phyloP scores from a whole-genome alignment of 371 early-diverging fungal genomes.

The Apophysomyces trapeziformis region DNA sequence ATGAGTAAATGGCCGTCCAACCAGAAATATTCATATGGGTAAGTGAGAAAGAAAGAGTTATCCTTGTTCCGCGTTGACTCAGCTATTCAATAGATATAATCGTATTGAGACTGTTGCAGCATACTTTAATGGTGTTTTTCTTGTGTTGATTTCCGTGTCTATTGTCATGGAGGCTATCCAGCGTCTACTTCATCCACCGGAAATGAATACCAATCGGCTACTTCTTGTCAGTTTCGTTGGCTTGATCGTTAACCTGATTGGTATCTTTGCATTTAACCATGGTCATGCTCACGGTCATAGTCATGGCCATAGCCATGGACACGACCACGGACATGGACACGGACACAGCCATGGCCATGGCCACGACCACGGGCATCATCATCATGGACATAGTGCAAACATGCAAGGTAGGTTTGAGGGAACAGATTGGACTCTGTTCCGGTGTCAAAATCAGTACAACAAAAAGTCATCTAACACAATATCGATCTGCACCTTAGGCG shows the following conservation, averaged over 20 bases:
- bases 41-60: slow-evolving; percentile 6
- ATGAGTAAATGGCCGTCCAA: slow-evolving; percentile 91
- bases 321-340: too few species aligned
- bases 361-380: slow-evolving; percentile 25
- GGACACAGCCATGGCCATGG: too few species aligned
- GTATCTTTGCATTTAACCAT: slow-evolving; percentile 92
- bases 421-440: background rate
- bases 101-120: slow-evolving; percentile 92
- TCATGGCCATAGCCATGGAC: too few species aligned
- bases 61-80: background rate
- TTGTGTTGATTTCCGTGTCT: slow-evolving; percentile 85
- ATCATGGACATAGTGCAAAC: slow-evolving; percentile 54
- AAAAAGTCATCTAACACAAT: too few species aligned
- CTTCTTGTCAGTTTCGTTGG: slow-evolving; percentile 90
- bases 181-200: slow-evolving; percentile 83
- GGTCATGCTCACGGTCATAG: slow-evolving; percentile 75
- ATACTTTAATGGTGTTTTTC: slow-evolving; percentile 89
- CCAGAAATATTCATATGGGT: slow-evolving; percentile 80
- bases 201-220: slow-evolving; percentile 85
- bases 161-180: slow-evolving; percentile 92
- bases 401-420: slow-evolving; percentile 64
- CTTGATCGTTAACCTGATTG: slow-evolving; percentile 89
- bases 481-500: slow-evolving; percentile 51
- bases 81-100: slow-evolving; percentile 64
- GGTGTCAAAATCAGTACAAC: background rate